phyloP scores from a whole-genome alignment of 2,329 filamentous ascomycete genomes.

The Ceratocystis cacaofunesta region DNA sequence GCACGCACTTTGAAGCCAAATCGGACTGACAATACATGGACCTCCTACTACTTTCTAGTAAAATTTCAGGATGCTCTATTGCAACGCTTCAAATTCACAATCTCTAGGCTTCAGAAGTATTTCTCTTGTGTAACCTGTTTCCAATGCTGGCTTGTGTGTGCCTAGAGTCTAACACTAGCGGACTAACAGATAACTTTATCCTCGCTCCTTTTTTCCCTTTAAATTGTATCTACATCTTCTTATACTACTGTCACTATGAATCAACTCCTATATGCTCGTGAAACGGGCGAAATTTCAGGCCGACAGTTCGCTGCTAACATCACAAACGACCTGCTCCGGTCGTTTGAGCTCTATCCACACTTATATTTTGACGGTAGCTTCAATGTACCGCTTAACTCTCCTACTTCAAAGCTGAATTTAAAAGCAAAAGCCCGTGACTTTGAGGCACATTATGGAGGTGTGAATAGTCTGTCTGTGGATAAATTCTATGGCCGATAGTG shows the following conservation, averaged over 20 bases:
- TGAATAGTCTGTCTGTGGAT: constrained; percentile 67
- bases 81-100: no score
- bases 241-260: constrained; percentile 35
- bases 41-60: no score
- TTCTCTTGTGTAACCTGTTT: no score
- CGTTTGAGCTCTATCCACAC: constrained; percentile 51
- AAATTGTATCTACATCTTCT: background rate
- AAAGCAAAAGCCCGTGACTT: background rate
- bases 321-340: constrained; percentile 49
- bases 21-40: no score
- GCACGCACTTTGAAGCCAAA: no score
- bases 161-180: no score
- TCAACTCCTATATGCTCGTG: constrained; percentile 63
- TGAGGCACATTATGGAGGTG: constrained; percentile 60
- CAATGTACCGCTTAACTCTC: background rate
- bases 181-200: background rate
- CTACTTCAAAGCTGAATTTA: background rate
- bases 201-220: background rate
- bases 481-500: constrained; percentile 65
- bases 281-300: constrained; percentile 51
- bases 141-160: no score
- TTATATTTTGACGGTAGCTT: constrained; percentile 51
- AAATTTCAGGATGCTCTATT: no score
- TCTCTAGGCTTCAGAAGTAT: no score
- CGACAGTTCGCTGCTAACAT: constrained; percentile 50